Conservation (phyloP, 148 eudicot genomes). For the Polygonum aviculare region DNA sequence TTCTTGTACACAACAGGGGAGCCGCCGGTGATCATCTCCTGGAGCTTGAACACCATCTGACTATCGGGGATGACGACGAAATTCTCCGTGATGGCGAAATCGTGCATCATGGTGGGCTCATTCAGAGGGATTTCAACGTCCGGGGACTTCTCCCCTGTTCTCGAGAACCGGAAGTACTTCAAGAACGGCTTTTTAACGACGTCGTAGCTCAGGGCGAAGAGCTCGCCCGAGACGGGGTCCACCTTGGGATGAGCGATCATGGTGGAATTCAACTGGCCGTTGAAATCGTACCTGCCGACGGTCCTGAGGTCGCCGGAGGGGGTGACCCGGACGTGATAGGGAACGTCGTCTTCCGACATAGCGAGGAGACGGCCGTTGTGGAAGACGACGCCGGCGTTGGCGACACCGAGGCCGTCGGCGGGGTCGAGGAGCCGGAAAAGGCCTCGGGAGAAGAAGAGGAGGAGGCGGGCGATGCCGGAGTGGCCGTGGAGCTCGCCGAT, state of each 20-base stretch:
- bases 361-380: constrained; percentile 11
- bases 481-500: constrained; percentile 16
- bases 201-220: constrained; percentile 11
- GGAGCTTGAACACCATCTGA: constrained; percentile 9
- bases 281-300: constrained; percentile 10
- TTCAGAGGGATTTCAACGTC: constrained; percentile 9
- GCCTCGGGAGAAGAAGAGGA: constrained; percentile 9
- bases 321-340: constrained; percentile 10
- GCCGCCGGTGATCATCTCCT: constrained; percentile 14
- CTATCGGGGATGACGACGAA: constrained; percentile 12
- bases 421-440: not conserved
- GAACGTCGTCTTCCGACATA: constrained; percentile 15
- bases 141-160: constrained; percentile 7
- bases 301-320: constrained; percentile 10
- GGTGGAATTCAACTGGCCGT: not conserved
- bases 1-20: constrained; percentile 10
- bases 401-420: constrained; percentile 1
- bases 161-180: constrained; percentile 10
- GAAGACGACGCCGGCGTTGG: constrained; percentile 11
- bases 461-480: constrained; percentile 8
- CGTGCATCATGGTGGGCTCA: constrained; percentile 17
- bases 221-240: constrained; percentile 9
- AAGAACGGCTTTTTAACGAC: constrained; percentile 9
- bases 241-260: constrained; percentile 17
- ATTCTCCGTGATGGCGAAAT: constrained; percentile 13